These are phyloP conservation scores for Naganishia friedmannii DNA, from an alignment of 768 basidiomycete genomes.

Conservation along the genomic window DNA sequence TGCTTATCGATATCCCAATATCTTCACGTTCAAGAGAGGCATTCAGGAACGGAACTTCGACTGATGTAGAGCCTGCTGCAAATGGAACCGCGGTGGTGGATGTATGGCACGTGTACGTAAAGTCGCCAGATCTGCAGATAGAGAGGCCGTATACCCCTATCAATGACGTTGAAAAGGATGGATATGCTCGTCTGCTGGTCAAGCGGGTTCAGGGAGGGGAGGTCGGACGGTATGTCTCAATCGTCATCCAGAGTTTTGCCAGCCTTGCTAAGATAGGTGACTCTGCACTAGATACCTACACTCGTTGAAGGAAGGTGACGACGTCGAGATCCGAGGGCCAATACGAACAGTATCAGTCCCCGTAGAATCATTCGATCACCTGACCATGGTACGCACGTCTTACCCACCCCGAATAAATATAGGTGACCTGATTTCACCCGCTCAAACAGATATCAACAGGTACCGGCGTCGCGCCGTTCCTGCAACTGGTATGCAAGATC, in stretches of 20 bases:
- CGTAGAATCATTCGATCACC: constrained; percentile 38
- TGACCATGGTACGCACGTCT: constrained; percentile 45
- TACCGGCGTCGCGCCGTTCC: constrained; percentile 48
- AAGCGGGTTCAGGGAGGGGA: constrained; percentile 50
- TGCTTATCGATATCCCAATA: constrained; percentile 37
- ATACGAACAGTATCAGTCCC: constrained; percentile 42
- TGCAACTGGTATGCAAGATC: constrained; percentile 46
- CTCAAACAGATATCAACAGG: constrained; percentile 45
- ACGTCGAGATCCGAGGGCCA: constrained; percentile 46
- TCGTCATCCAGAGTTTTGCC: not conserved
- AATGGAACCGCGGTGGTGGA: constrained; percentile 30
- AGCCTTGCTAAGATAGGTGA: not conserved
- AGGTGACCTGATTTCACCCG: not conserved
- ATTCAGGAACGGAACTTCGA: constrained; percentile 26
- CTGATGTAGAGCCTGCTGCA: not conserved
- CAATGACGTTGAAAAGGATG: constrained; percentile 42
- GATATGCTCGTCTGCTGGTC: constrained; percentile 42
- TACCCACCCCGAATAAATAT: not conserved
- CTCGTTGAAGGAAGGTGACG: constrained; percentile 37
- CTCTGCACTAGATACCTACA: constrained; percentile 37
- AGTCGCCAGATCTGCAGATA: constrained; percentile 47
- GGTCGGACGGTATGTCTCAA: constrained; percentile 46
- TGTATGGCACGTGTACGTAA: constrained; percentile 49
- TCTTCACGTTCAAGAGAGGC: constrained; percentile 28
- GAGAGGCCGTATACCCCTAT: constrained; percentile 50